Percentiles rank a stretch among this genome's conserved stretches.
Evolutionary conservation across 2,329 filamentous ascomycete species (phyloP).

Genomic region (Arthrobotrys musiformis): DNA sequence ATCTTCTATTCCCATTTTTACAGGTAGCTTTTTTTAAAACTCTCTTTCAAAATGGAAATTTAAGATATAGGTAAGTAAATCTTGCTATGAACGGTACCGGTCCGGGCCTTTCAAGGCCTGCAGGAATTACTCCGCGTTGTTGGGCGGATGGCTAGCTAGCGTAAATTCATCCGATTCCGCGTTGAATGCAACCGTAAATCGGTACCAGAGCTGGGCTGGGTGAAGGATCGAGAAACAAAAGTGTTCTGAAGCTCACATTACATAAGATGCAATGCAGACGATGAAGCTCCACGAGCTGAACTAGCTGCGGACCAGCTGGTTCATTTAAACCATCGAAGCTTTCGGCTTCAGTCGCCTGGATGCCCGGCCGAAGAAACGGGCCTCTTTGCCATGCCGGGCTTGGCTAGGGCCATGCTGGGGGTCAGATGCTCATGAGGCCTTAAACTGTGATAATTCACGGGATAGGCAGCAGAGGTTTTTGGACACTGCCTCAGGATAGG

Average conservation of each 20-base stretch:
- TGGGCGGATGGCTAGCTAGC: conserved; percentile 21
- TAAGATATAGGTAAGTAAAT: background rate
- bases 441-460: conserved; percentile 2
- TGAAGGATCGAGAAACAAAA: conserved; percentile 3
- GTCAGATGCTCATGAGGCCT: conserved; percentile 37
- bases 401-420: conserved; percentile 7
- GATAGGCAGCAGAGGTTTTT: conserved; percentile 32
- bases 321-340: conserved; percentile 34
- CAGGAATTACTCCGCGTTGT: conserved; percentile 10
- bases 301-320: conserved; percentile 27
- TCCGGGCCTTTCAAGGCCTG: conserved; percentile 21
- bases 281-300: conserved; percentile 5
- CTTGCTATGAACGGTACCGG: conserved; percentile 21
- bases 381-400: conserved; percentile 17
- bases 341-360: background rate
- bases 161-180: background rate
- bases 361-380: conserved; percentile 9
- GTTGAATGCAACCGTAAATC: conserved; percentile 28
- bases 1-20: conserved; percentile 47
- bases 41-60: conserved; percentile 1
- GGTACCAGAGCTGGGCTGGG: background rate
- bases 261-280: conserved; percentile 7
- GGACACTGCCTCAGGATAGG: conserved; percentile 18
- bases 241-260: background rate
- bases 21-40: background rate